Base-by-base conservation (phyloP, 1,284 basidiomycete genomes). In the Chalciporus sp. region DNA sequence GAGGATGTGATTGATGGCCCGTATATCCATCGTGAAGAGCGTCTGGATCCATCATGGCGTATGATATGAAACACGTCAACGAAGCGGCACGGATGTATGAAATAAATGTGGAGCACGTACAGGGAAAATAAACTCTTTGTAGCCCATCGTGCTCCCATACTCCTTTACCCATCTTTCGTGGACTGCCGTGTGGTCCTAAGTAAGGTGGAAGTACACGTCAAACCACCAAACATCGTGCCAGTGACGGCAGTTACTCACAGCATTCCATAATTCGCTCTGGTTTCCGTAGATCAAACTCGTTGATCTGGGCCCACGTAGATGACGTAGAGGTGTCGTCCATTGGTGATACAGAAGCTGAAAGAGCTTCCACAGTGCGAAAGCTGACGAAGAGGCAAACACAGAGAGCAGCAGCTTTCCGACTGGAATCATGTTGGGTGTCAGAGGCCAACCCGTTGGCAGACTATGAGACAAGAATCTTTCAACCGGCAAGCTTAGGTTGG, bases 111-210 rank as follows among this genome's bases (percentile, higher is more conserved):
- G 23, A 23, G 23, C 23, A 23, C 16, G 62, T 76, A 55, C 53
- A 83, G 82, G 29, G 74, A 72, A 35, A 20, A 83, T 66, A 3
- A 81, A 59, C 0, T 70, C 71, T 50, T 74, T 74, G 53, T 77
- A 81, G 50, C 66, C 76, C 44, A 85, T 61, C 0, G 78, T 82
- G 2, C 61, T 58, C 0, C 86, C 85, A 57, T 85, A 83, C 53
- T 82, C 61, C 23, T 72, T 58, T 0, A 75, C 60, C 86, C 86
- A 89, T 57, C 16, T 35, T 1, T 57, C 44, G 4, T 31, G 29
- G 12, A 31, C 29, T 4, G 8, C 29, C 12, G 29, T 31, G 29
- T 12, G 29, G 29, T 31, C 29, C 29, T 31, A 31, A 23, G 23
- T 23, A 6, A 23, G 23, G 23, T 23, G 23, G 29, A 31, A 12